Evolutionary conservation across 2,329 filamentous ascomycete species (phyloP).

Genomic region (Lachnellula subtilissima): DNA sequence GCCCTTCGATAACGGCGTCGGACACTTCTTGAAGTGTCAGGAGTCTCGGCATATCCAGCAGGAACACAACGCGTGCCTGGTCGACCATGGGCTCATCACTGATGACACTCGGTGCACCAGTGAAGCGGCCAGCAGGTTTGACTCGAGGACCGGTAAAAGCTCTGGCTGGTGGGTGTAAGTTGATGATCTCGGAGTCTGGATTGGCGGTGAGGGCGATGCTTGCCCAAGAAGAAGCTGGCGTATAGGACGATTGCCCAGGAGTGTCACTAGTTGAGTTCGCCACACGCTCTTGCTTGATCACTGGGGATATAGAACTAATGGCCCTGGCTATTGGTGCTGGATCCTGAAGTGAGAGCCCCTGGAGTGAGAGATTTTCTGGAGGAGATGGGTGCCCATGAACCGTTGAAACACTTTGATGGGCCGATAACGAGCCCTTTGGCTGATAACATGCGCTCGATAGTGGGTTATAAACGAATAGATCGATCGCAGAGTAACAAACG

Average conservation of each 20-base stretch:
- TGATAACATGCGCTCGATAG: neutral
- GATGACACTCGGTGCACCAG: slow-evolving; percentile 3
- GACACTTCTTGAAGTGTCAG: slow-evolving; percentile 24
- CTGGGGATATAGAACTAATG: neutral
- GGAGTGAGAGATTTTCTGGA: neutral
- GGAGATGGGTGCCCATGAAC: slow-evolving; percentile 4
- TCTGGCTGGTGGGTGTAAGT: slow-evolving; percentile 12
- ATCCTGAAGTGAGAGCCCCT: neutral
- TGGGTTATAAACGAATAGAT: neutral
- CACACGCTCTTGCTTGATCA: neutral
- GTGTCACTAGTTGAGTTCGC: neutral
- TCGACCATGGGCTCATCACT: slow-evolving; percentile 15
- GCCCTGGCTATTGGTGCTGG: neutral
- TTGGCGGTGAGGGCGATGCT: slow-evolving; percentile 21
- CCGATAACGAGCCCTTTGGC: neutral
- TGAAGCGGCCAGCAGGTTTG: slow-evolving; percentile 13
- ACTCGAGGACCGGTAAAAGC: slow-evolving; percentile 6
- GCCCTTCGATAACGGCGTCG: slow-evolving; percentile 27
- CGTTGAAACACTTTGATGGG: neutral
- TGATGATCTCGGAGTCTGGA: slow-evolving; percentile 13
- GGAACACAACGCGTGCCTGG: slow-evolving; percentile 25
- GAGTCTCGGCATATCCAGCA: slow-evolving; percentile 25
- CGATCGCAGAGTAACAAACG: neutral
- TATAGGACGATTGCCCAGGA: neutral
- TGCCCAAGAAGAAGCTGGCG: slow-evolving; percentile 23